Percentiles rank a stretch among this genome's conserved stretches.
Conservation (phyloP, 352 stramenopile species). For the Globisporangium spinosum region DNA sequence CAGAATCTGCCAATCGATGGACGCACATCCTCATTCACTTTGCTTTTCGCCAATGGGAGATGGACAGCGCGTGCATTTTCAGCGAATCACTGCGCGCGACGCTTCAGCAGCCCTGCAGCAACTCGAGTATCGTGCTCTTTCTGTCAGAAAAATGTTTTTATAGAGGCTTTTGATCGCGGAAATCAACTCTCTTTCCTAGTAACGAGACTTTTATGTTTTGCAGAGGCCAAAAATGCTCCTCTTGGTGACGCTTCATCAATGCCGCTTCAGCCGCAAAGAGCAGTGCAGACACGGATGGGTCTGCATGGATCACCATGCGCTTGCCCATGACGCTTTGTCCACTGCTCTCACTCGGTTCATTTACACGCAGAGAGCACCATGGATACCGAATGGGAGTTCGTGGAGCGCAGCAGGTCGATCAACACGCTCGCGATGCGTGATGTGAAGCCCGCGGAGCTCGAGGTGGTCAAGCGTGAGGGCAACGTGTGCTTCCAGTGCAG, state of each 20-base stretch:
- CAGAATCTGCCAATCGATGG: conserved; percentile 87
- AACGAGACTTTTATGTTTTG: not conserved
- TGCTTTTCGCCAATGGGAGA: conserved; percentile 17
- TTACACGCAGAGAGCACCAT: conserved; percentile 13
- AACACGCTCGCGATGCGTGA: conserved; percentile 8
- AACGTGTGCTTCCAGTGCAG: conserved; percentile 56
- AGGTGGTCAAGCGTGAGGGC: conserved; percentile 52
- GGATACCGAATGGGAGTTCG: conserved; percentile 25
- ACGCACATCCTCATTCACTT: conserved; percentile 35
- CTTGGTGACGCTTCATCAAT: not conserved
- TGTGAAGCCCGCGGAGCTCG: conserved; percentile 26
- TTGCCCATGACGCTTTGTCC: not conserved
- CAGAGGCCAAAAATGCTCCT: not conserved
- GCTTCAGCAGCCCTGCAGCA: not conserved
- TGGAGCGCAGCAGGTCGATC: conserved; percentile 20
- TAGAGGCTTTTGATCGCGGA: not conserved
- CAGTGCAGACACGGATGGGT: not conserved
- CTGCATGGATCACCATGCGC: not conserved
- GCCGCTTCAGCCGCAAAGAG: not conserved
- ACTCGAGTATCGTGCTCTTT: not conserved
- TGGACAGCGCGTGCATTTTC: conserved; percentile 18
- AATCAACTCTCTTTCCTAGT: not conserved
- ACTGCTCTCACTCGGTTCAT: not conserved
- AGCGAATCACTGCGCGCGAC: conserved; percentile 2
- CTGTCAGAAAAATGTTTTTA: not conserved